Evolutionary conservation across 2,329 filamentous ascomycete species (phyloP), one percentile per base, ranked within the genome.

Genomic region (Aspergillus aculeatinus): DNA sequence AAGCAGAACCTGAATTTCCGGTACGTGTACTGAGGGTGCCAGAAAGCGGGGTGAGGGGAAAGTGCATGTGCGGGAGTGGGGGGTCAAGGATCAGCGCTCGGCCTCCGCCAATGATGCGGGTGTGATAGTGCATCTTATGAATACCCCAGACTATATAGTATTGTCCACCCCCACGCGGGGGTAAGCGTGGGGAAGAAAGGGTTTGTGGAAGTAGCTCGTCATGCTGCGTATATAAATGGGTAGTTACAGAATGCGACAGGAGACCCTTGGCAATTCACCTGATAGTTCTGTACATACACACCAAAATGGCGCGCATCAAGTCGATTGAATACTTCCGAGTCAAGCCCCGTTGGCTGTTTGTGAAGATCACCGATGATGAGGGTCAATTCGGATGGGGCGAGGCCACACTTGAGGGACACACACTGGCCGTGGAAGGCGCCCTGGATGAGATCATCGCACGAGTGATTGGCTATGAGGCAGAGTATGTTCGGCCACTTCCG

Each of bases 311-410:
- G 0, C 87, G 84, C 64, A 90, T 90, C 67, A 80, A 82, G 60
- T 81, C 71, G 7, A 86, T 92, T 53, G 88, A 91, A 65, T 90
- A 91, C 69, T 92, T 91, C 70, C 84, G 89, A 21, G 86, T 92
- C 4, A 87, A 87, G 54, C 90, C 90, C 7, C 81, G 90, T 27
- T 92, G 89, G 89, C 79, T 92, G 1, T 91, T 92, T 65, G 89
- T 92, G 65, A 92, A 92, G 73, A 83, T 92, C 65, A 87, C 84
- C 1, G 89, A 92, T 68, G 84, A 87, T n/a, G 80, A 82, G 1
- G 88, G 85, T 2, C 80, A 84, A 31, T 77, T 82, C 35, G 90
- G 89, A 5, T 92, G 89, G 89, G 90, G 90, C 23, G 89, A 92
- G 71, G 88, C 87, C 0, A 89, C 88, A 0, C 76, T 92, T 0